A percentile compares a stretch with the other conserved stretches of the same genome.
These are phyloP conservation scores for Alternaria novae-zelandiae DNA, from an alignment of 2,329 filamentous ascomycete species.

Conservation along the genomic window DNA sequence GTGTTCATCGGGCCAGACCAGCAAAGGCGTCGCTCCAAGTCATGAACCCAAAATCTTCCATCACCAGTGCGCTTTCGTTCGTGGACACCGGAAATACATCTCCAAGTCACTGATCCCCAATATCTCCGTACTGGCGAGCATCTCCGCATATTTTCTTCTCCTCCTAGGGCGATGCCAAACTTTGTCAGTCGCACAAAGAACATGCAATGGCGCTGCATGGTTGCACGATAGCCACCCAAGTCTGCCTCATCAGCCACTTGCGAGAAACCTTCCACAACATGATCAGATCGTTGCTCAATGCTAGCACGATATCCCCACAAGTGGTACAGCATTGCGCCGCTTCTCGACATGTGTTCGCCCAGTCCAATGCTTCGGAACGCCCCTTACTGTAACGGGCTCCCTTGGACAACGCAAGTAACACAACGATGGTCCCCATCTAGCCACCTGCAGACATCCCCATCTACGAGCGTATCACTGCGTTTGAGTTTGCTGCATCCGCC, in stretches of 20 bases:
- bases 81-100: not conserved
- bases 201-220: constrained; percentile 14
- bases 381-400: constrained; percentile 14
- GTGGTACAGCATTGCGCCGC: constrained; percentile 33
- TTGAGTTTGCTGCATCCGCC: constrained; percentile 15
- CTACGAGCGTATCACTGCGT: constrained; percentile 15
- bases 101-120: not conserved
- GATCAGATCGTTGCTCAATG: constrained; percentile 16
- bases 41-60: not conserved
- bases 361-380: constrained; percentile 11
- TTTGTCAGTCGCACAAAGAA: constrained; percentile 11
- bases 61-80: not conserved
- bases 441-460: constrained; percentile 8
- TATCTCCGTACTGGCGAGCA: constrained; percentile 13
- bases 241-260: constrained; percentile 17
- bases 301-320: constrained; percentile 34
- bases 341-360: constrained; percentile 30
- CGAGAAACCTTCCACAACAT: constrained; percentile 28
- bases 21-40: constrained; percentile 4
- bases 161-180: constrained; percentile 13
- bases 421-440: constrained; percentile 5
- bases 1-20: not conserved
- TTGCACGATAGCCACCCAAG: constrained; percentile 15
- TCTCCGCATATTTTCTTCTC: constrained; percentile 21
- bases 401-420: constrained; percentile 9